Base-by-base conservation (phyloP, 2,329 filamentous ascomycete genomes). In the Colletotrichum somersetense region DNA sequence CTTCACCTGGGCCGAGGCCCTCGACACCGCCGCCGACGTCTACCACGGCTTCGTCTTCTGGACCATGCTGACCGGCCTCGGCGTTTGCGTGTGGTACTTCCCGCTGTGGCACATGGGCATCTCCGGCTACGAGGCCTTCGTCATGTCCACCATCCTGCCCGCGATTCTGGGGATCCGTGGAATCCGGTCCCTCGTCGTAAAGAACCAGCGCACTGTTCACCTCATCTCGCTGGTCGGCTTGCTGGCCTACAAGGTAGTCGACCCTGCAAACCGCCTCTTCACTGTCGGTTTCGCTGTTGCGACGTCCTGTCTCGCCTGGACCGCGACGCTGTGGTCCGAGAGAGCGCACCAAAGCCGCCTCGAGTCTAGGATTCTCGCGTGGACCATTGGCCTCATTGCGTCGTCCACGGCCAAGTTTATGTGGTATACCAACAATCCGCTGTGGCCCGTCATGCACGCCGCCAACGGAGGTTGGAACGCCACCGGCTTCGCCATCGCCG, bases 71-170 rank as follows among this genome's bases (percentile, higher is more conserved):
- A 99, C 96, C 71, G 94, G 94, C 73, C 86, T 99, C 64, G 95
- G 94, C 35, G 86, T 99, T 56, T 87, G 93, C 53, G 92, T 99
- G 56, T 99, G 96, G 96, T 99, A 97, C 82, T 99, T 99, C 80
- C 96, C 96, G 18, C 89, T 99, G 14, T 99, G 96, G 96, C 91
- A 98, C 81, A 99, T 99, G 96, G 96, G 96, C 38, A 97, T 99
- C 73, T 98, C 96, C 5, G 96, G 96, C 74, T 99, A 96, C 79
- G 96, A 99, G 83, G 92, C 91, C 55, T 87, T 97, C 75, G 91
- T 99, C 78, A 92, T 98, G 90, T 89, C 89, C 62, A 96, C 94
- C 4, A 82, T 96, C 63, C 93, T 95, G 5, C 96, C 96, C 0
- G 86, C 95, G 50, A 81, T 98, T 26, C 89, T 99, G 55, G 91